These are phyloP conservation scores for Hyaloscypha variabilis DNA, from an alignment of 495 filamentous ascomycete species.

Conservation along the genomic window DNA sequence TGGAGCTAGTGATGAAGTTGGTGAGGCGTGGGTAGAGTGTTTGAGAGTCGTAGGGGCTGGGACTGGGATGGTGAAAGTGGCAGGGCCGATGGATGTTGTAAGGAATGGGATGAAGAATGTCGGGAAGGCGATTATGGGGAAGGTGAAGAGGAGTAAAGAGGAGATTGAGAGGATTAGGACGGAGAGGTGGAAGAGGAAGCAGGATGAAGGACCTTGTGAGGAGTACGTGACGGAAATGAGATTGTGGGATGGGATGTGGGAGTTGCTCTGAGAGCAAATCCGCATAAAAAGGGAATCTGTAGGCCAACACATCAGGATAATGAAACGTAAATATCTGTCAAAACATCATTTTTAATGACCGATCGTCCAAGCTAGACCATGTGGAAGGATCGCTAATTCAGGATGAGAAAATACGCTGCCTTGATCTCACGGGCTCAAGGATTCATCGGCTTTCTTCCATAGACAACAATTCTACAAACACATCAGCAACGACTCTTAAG, in stretches of 20 bases:
- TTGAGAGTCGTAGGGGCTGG: background rate
- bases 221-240: background rate
- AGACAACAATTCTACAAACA: background rate
- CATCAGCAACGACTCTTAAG: background rate
- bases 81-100: background rate
- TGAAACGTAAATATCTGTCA: background rate
- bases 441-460: slow-evolving; percentile 2
- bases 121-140: background rate
- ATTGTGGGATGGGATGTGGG: background rate
- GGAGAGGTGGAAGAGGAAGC: background rate
- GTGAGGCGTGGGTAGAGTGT: background rate
- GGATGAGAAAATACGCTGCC: background rate
- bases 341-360: background rate
- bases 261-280: background rate
- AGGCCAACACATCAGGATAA: background rate
- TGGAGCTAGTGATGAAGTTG: background rate
- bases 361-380: background rate
- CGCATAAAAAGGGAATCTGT: background rate
- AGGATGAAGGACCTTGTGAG: background rate
- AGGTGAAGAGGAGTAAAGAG: background rate
- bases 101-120: background rate
- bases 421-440: background rate
- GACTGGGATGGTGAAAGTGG: background rate
- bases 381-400: background rate
- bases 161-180: background rate